Base-by-base conservation (phyloP, 164 flowering plant species). In the Litsea cubeba region DNA sequence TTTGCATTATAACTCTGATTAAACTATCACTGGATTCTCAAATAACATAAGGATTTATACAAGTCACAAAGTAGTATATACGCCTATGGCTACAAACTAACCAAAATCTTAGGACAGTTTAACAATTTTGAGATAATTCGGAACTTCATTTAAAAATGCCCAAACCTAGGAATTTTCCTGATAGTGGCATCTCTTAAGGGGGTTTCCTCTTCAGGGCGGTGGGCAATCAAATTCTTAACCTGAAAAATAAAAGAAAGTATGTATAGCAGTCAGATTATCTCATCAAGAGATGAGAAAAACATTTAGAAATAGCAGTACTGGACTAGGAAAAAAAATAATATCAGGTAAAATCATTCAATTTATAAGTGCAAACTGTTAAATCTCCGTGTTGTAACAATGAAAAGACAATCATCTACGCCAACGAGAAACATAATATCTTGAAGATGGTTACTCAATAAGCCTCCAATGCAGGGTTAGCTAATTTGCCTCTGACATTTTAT, bases 201-300 rank as follows among this genome's bases (percentile, higher is more conserved):
- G 0, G 79, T 82, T 72, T 82, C 89, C 72, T 89, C 90, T 85
- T 86, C 91, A 2, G 88, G 86, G 3, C 78, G 86, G 68, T 78
- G 76, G 35, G 68, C 76, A 62, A 91, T 82, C 76, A 91, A 74
- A 76, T 84, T 89, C 76, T 91, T 91, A 12, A 87, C 93, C 95
- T 83, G 69, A 69, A 70, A 28, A 40, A 77, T 65, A 26, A 51
- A 23, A 63, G 70, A 57, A 46, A 49, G 62, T 30, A 51, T 58
- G 5, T 23, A 46, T 69, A n/a, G 25, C 25, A 20, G 14, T 14
- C n/a, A 30, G 22, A 15, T 18, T 68, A 7, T 68, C 22, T 10
- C 51, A 20, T 50, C 30, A 51, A 70, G 72, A 70, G 20, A 11
- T 5, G 15, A 18, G 14, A n/a, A 68, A 68, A 20, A 68, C 24